Base-by-base conservation (phyloP, 306 rosid species). In the Dryas alaskensis region DNA sequence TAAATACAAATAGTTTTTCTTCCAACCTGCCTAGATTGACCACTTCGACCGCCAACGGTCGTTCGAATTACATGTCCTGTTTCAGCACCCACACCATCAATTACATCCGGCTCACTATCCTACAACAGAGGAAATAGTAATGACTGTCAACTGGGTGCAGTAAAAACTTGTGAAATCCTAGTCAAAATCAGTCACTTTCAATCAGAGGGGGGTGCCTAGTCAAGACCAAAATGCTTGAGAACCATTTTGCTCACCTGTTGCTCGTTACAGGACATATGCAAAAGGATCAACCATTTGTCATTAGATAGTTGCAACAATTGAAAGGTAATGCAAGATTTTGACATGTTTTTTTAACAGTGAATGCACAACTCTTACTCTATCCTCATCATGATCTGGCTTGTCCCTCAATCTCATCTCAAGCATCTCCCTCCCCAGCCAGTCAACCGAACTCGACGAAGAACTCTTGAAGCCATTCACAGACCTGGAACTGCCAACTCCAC, bases 361-460 rank as follows among this genome's bases (percentile, higher is more conserved):
- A 73, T 73, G 58, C 43, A 49, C 40, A 54, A 64, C 12, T 31
- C 87, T 78, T 76, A 89, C 97, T 77, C 93, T 84, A 63, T 85
- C 93, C 6, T 84, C 93, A 1, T 89, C 94, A 6, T 76, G 84
- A 52, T 88, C 91, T 14, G 73, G 64, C 68, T 77, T 86, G 80
- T 89, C 96, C 80, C 88, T 81, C 82, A 92, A 73, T 46, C 81
- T 88, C 99, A 94, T 92, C 84, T 92, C 92, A 70, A 89, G 92
- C 97, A 94, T 91, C 92, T 94, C 99, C 78, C 95, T 88, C 4
- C 96, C 97, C n/a, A 94, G 92, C 99, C 99, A 94, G 78, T 94
- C 99, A 46, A 94, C 95, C 4, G 97, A 91, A 70, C 86, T 87
- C 16, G 98, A 91, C 3, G 98, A 89, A 72, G 98, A 87, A 74